phyloP scores from a whole-genome alignment of 1,284 basidiomycete species.

The Blastosporella zonata region DNA sequence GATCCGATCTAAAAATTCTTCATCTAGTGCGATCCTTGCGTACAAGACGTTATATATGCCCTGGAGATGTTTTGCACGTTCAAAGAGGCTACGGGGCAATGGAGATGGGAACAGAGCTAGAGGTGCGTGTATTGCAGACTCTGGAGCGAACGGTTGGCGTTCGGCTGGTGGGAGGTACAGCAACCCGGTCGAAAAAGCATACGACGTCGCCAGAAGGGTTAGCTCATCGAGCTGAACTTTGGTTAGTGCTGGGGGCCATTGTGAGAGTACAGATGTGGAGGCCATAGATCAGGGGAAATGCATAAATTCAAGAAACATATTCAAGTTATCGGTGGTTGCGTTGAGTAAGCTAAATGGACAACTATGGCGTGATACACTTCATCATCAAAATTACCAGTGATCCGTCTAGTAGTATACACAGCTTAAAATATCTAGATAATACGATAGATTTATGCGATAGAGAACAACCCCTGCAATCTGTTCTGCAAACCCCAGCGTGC shows the following conservation, averaged over 20 bases:
- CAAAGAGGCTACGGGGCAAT: constrained; percentile 75
- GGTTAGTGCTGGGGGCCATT: constrained; percentile 76
- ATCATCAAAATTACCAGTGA: not conserved
- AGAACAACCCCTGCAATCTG: constrained; percentile 22
- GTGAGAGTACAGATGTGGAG: constrained; percentile 39
- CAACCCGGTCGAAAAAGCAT: constrained; percentile 83
- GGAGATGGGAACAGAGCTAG: constrained; percentile 87
- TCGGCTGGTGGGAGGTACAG: constrained; percentile 69
- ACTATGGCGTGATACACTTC: constrained; percentile 19
- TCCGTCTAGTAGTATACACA: not conserved
- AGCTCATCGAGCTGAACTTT: constrained; percentile 57
- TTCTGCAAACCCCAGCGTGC: constrained; percentile 23
- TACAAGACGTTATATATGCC: constrained; percentile 84
- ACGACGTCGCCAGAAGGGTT: constrained; percentile 71
- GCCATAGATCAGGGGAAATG: constrained; percentile 11
- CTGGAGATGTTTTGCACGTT: constrained; percentile 69
- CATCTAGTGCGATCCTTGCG: constrained; percentile 79
- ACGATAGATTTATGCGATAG: constrained; percentile 7
- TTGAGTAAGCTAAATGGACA: constrained; percentile 17
- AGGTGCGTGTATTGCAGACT: constrained; percentile 85
- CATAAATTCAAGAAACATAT: not conserved
- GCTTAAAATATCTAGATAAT: constrained; percentile 9
- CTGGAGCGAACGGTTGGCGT: constrained; percentile 51
- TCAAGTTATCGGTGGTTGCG: not conserved
- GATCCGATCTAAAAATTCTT: constrained; percentile 75